phyloP scores from a whole-genome alignment of 306 rosid species.

The Astragalus glycyphyllos region DNA sequence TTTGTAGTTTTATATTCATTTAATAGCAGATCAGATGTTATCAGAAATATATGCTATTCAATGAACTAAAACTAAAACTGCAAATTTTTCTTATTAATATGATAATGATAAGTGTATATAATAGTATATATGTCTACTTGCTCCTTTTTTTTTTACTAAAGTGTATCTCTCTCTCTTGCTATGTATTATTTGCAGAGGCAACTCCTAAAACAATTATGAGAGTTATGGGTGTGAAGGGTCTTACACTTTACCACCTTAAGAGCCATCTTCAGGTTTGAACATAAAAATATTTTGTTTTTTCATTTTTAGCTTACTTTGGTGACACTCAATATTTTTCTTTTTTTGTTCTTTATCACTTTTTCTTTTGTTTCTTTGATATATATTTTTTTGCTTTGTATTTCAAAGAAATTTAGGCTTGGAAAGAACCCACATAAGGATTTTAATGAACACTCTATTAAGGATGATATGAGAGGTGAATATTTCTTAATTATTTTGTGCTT shows the following conservation, averaged over 20 bases:
- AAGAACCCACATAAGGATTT: constrained; percentile 99
- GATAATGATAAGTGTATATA: no score
- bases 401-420: constrained; percentile 92
- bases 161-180: not conserved
- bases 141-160: not conserved
- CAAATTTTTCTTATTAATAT: no score
- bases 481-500: constrained; percentile 33
- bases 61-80: no score
- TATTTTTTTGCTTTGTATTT: constrained; percentile 42
- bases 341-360: not conserved
- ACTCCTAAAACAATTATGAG: constrained; percentile 99
- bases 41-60: no score
- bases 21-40: no score
- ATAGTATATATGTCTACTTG: not conserved
- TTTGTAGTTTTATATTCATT: no score
- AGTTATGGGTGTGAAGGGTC: constrained; percentile 99
- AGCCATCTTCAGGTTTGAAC: constrained; percentile 96
- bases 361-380: constrained; percentile 37
- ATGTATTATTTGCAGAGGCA: constrained; percentile 64
- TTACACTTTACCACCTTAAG: constrained; percentile 99
- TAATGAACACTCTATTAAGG: constrained; percentile 92
- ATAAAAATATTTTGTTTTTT: constrained; percentile 36
- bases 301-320: constrained; percentile 42
- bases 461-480: constrained; percentile 75
- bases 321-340: constrained; percentile 28